Conservation (phyloP, 768 basidiomycete species). For the Sarcodon aspratus region DNA sequence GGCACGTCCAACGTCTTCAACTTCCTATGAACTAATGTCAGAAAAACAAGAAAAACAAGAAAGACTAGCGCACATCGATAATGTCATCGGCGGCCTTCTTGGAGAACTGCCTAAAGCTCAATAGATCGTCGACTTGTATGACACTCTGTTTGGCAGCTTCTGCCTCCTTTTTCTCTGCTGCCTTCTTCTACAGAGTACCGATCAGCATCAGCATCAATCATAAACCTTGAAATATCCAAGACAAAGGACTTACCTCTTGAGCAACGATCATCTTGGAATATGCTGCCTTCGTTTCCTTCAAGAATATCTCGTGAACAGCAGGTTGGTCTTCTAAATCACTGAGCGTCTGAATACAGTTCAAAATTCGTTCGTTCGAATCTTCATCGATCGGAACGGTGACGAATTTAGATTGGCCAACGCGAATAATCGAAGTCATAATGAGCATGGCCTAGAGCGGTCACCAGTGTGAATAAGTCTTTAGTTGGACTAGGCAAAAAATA, state of each 20-base stretch:
- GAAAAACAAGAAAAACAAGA: background rate
- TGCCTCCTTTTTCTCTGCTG: conserved; percentile 79
- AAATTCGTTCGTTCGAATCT: conserved; percentile 91
- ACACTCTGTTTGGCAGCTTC: conserved; percentile 55
- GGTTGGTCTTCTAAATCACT: conserved; percentile 57
- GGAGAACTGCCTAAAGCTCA: conserved; percentile 89
- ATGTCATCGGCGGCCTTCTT: conserved; percentile 82
- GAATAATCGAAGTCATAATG: conserved; percentile 95
- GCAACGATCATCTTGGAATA: conserved; percentile 93
- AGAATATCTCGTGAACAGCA: conserved; percentile 58
- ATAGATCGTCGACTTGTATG: conserved; percentile 90
- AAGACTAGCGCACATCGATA: conserved; percentile 41
- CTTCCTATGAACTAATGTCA: conserved; percentile 43
- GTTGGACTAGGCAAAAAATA: background rate
- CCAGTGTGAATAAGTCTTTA: background rate
- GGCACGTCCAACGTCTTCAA: conserved; percentile 79
- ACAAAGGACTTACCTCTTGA: conserved; percentile 54
- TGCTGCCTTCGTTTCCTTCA: conserved; percentile 82
- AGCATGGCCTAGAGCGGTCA: conserved; percentile 63
- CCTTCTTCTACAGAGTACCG: conserved; percentile 53
- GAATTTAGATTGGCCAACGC: conserved; percentile 95
- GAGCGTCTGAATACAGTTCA: conserved; percentile 91
- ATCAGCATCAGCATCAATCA: background rate
- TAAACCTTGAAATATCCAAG: background rate
- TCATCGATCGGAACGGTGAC: conserved; percentile 94